Evolutionary conservation across 176 grass and related monocot genomes (phyloP), one percentile per base, ranked within the genome.

Genomic region (Raddia guianensis): DNA sequence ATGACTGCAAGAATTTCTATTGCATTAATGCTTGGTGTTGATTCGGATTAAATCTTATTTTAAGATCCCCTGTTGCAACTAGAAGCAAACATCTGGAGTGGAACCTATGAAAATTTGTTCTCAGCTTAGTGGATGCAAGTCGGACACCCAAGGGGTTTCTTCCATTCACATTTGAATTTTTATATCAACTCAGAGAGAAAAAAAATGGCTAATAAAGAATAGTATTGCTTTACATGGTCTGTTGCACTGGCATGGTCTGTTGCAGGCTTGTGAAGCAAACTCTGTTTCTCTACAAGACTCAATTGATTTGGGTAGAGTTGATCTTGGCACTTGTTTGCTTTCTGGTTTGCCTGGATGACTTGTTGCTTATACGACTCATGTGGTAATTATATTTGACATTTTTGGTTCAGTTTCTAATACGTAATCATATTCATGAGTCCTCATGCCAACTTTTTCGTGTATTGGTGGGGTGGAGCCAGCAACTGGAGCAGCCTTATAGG

Each of bases 291-390:
- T 95, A 78, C 88, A 99, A 79, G 96, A 99, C 79, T 95, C 86
- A 75, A 87, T 95, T 87, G 96, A 91, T 79, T 89, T 99, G 73
- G 92, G 75, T 82, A 99, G 89, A 91, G 96, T 92, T 81, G 92
- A 92, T 86, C 90, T 95, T 66, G 92, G 96, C 65, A 93, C 92
- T 60, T 99, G 96, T 90, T 91, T 99, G 86, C 89, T 99, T 75
- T 87, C 93, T 88, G 90, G 88, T 58, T 89, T 99, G 77, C 96
- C 96, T 81, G 88, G 74, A 79, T 99, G 96, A 92, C 92, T 95
- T 86, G 89, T 99, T 82, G 88, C 90, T 80, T 99, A 99, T 86
- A 93, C 96, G 2, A 90, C 90, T 74, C 86, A 80, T 61, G 81
- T 99, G 96, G 96, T 99, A 93, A 76, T 82, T 76, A 4, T 71